A percentile compares a stretch with the other conserved stretches of the same genome.
Conservation (phyloP, 108 stramenopile species). For the Aurantiochytrium sp. region DNA sequence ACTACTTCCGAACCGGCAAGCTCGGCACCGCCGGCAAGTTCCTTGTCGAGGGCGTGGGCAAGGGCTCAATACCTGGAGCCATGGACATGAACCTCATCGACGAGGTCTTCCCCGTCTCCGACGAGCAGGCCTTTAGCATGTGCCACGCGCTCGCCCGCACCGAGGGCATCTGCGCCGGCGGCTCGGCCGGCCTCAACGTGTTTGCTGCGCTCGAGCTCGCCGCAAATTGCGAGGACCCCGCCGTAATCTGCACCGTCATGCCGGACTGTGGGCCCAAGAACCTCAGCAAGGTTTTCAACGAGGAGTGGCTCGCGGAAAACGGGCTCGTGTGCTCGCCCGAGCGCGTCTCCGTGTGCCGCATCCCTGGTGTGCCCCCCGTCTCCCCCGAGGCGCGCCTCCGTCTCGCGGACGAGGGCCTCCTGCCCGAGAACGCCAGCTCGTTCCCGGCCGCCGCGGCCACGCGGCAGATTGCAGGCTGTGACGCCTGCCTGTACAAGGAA, state of each 20-base stretch:
- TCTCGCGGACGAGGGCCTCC: neutral
- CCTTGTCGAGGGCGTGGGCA: constrained; percentile 38
- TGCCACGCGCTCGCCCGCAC: constrained; percentile 22
- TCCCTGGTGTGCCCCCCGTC: neutral
- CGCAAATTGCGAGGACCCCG: neutral
- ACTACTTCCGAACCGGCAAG: constrained; percentile 15
- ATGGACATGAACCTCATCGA: constrained; percentile 32
- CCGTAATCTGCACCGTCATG: constrained; percentile 13
- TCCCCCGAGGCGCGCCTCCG: neutral
- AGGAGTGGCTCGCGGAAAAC: constrained; percentile 32
- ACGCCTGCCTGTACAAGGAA: constrained; percentile 30
- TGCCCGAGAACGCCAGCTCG: neutral
- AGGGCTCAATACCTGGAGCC: constrained; percentile 7
- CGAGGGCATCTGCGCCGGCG: constrained; percentile 16
- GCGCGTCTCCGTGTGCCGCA: neutral
- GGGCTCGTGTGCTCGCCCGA: neutral
- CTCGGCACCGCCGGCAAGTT: neutral
- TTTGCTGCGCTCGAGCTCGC: constrained; percentile 17
- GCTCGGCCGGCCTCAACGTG: constrained; percentile 31
- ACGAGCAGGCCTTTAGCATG: constrained; percentile 26
- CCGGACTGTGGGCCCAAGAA: constrained; percentile 33
- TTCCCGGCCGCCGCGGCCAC: neutral
- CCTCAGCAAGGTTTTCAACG: constrained; percentile 34
- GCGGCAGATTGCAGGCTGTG: neutral
- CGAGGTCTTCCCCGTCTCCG: constrained; percentile 11